Percentiles rank a stretch among this genome's conserved stretches.
Conservation (phyloP, 768 basidiomycete species). For the Xerocomellus dryophilus region DNA sequence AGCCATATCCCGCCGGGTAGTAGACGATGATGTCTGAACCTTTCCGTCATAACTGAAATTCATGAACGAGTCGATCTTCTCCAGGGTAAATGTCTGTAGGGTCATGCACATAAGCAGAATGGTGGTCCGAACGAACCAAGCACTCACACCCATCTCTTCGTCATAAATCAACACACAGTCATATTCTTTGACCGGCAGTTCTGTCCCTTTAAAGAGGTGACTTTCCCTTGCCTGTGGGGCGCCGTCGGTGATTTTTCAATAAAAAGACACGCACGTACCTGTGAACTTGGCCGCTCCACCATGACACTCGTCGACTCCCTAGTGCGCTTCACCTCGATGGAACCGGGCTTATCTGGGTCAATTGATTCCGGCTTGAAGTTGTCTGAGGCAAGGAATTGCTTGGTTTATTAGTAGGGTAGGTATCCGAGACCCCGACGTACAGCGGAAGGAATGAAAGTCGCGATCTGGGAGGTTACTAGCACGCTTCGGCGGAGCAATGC, state of each 20-base stretch:
- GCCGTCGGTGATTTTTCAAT: background rate
- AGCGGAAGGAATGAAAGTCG: conserved; percentile 77
- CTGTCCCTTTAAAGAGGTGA: conserved; percentile 55
- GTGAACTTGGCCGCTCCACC: conserved; percentile 63
- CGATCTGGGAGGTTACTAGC: conserved; percentile 49
- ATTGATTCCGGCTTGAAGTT: conserved; percentile 74
- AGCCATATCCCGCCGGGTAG: conserved; percentile 12
- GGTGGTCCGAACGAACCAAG: background rate
- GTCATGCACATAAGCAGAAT: conserved; percentile 7
- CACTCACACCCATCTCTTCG: conserved; percentile 63
- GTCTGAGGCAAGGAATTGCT: conserved; percentile 42
- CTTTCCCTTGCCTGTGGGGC: conserved; percentile 47
- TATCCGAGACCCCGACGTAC: conserved; percentile 41
- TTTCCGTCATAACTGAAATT: conserved; percentile 53
- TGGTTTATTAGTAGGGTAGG: background rate
- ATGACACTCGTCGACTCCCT: conserved; percentile 50
- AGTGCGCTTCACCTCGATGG: conserved; percentile 56
- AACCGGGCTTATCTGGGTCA: conserved; percentile 62
- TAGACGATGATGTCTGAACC: conserved; percentile 26
- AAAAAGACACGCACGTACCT: conserved; percentile 40
- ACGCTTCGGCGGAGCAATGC: conserved; percentile 41
- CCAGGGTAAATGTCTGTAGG: conserved; percentile 62
- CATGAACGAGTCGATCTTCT: conserved; percentile 69
- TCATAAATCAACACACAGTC: conserved; percentile 83
- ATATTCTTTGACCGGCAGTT: conserved; percentile 58